Base-by-base conservation (phyloP, 1,139 yeast species). In the Magnusiomyces ingens region DNA sequence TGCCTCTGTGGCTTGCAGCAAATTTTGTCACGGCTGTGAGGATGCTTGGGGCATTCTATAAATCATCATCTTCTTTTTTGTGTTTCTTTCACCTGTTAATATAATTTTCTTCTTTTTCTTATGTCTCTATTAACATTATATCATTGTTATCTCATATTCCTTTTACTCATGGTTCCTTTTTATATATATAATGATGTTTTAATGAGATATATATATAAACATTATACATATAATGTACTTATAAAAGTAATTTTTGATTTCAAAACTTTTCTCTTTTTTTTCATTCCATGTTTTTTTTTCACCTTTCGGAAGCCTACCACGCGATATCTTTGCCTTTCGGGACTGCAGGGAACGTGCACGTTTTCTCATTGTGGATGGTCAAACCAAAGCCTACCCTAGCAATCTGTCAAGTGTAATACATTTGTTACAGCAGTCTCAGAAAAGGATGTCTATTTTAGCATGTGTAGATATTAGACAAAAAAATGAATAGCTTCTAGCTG, bases 11-110 rank as follows among this genome's bases (percentile, higher is more conserved):
- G 98, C 99, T 21, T 93, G 98, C 72, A 87, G 96, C 62, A 93
- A 93, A 73, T 90, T 93, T 75, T 91, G 98, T 70, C 99, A 93
- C 68, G 98, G 98, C 52, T 90, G 96, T 68, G 99, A 93, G 74
- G 99, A 93, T 71, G 95, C 95, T 40, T 93, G 98, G 98, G 83
- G 82, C 51, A 91, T 93, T 64, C 68, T 77, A 68, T 82, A 71
- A 64, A 41, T 21, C 17, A 36, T 22, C 35, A 4, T 37, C 10
- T 13, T 15, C 41, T n/a, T n/a, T 37, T 4, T 15, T 37, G 18
- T 12, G 12, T 12, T 32, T 37, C 15, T 37, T 37, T 37, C 15
- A 6, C 19, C 13, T 12, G 21, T 40, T 40, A 3, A 12, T 40
- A 15, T n/a, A 4, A 10, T 40, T 40, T n/a, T 15, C 4, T 40